Evolutionary conservation across 768 basidiomycete species (phyloP), one percentile per base, ranked within the genome.

Genomic region (Podaxis sp.): DNA sequence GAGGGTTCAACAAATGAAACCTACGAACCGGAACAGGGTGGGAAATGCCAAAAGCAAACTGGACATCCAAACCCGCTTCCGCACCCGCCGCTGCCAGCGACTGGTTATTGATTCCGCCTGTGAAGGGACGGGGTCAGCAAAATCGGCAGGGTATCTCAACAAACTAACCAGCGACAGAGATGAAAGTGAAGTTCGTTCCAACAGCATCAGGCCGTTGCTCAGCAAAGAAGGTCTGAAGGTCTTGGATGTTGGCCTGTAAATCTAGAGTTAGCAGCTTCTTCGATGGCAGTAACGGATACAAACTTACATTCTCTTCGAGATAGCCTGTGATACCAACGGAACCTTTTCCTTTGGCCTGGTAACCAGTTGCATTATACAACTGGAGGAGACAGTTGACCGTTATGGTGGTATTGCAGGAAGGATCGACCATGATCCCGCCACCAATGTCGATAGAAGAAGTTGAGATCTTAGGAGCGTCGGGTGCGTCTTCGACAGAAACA

Each of bases 1-100:
- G n/a, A 4, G 56, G 28, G 3, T 10, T 15, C 20, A 7, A 4
- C 2, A 6, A n/a, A 15, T 22, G 53, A 28, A 2, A 46, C n/a
- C 49, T 20, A 63, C 66, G 60, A 56, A 79, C 78, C 2, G 84
- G 80, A 17, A 83, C 85, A 0, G 89, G 89, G 69, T 80, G 80
- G 2, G 84, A 79, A 20, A 90, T 65, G 4, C 88, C 88, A 59
- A 81, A 84, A 0, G 81, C 85, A 67, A 83, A 87, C 66, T 89
- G 85, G 3, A 81, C 78, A 64, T 89, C 87, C 26, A 90, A 74
- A 63, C 86, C 78, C 3, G 87, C 89, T 71, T 91, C 89, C 2
- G 64, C 69, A 6, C 87, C 87, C n/a, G 87, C 83, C 24, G 74
- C 75, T 0, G 69, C 69, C 10, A 74, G 56, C 30, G 66, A 81